A percentile compares a stretch with the other conserved stretches of the same genome.
phyloP scores from a whole-genome alignment of 371 early-diverging fungal genomes.

The Apophysomyces sp. region DNA sequence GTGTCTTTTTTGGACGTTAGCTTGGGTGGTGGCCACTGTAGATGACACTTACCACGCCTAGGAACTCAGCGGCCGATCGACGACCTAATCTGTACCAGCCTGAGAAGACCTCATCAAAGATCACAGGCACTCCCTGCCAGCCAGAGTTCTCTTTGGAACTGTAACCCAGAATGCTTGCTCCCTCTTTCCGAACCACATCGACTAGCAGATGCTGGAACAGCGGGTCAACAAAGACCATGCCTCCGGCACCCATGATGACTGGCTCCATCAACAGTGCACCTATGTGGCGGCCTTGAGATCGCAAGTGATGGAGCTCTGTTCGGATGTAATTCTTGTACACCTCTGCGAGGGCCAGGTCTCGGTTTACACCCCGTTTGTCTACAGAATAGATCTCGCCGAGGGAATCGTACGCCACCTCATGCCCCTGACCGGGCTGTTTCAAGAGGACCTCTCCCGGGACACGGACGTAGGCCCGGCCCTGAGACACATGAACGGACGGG shows the following conservation, averaged over 20 bases:
- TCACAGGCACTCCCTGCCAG: conserved; percentile 70
- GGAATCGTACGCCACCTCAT: conserved; percentile 23
- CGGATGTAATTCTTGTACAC: conserved; percentile 56
- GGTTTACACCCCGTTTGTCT: conserved; percentile 18
- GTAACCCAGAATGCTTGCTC: conserved; percentile 37
- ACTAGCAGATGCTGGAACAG: conserved; percentile 72
- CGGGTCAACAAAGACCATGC: conserved; percentile 85
- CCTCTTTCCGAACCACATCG: conserved; percentile 55
- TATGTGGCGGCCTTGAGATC: conserved; percentile 52
- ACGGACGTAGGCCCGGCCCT: conserved; percentile 54
- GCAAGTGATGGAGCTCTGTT: conserved; percentile 35
- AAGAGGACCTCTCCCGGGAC: conserved; percentile 29
- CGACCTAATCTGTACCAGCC: conserved; percentile 79
- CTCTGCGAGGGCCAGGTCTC: conserved; percentile 29
- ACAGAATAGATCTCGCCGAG: conserved; percentile 37
- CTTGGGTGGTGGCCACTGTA: not conserved
- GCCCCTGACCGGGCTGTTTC: conserved; percentile 2
- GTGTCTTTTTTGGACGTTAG: conserved; percentile 35
- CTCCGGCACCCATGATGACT: conserved; percentile 80
- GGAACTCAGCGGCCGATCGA: conserved; percentile 60
- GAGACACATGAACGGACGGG: conserved; percentile 64
- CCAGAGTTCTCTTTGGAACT: conserved; percentile 13
- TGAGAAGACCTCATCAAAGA: conserved; percentile 85
- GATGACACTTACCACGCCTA: conserved; percentile 58
- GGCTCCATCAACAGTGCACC: conserved; percentile 83